Evolutionary conservation across 23 red algal genomes (phyloP), one percentile per base, ranked within the genome.

Genomic region (Gracilariopsis chorda): DNA sequence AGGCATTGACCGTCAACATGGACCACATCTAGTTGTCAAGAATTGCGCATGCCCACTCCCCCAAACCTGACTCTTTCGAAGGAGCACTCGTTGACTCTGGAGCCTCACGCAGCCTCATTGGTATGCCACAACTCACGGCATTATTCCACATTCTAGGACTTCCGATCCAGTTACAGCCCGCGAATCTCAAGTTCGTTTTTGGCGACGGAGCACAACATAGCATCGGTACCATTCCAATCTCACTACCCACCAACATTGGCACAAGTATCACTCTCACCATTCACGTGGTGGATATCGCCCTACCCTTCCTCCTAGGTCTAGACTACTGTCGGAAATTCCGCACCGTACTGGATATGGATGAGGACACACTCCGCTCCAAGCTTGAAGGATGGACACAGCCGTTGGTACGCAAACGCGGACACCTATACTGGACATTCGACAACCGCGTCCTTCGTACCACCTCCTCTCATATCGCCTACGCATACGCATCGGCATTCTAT

Each of bases 51-150:
- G 49, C 49, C 14, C 49, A 55, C 14, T 13, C 49, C 13, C n/a
- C 49, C 13, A 13, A 13, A 55, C n/a, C 49, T n/a, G 49, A 13
- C 13, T n/a, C 8, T 0, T 85, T 85, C 42, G 55, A 51, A 17
- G 80, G 80, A 19, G 80, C 60, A 5, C 69, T 56, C 28, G 0
- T 85, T 25, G 80, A 85, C 29, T 48, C 6, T 42, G 79, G 79
- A 14, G 79, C 44, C 0, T 35, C 43, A 14, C 30, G 43, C 7
- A 64, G 1, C 13, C 36, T 62, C 42, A 51, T 46, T 48, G 80
- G 80, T 46, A 6, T 42, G 1, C 25, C 4, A 9, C 80, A 70
- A 19, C 35, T 40, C 8, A 36, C 47, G 9, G 80, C 80, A 9
- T 85, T 68, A 2, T 46, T 29, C 41, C 0, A 41, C 24, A 7